Conservation (phyloP, 2,329 filamentous ascomycete genomes). For the Nemania sp. region DNA sequence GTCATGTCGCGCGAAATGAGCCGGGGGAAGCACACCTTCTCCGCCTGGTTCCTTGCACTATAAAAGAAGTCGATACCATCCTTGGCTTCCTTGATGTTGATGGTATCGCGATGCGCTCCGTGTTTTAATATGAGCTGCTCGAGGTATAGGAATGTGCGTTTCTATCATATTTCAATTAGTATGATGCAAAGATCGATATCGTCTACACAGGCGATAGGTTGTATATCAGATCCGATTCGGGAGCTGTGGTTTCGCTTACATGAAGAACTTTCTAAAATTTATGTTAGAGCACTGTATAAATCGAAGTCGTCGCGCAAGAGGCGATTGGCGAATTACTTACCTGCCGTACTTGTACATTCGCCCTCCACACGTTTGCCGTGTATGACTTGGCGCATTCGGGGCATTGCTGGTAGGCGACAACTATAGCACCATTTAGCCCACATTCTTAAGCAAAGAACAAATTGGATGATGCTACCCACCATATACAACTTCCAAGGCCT, state of each 20-base stretch:
- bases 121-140: constrained; percentile 98
- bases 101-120: constrained; percentile 84
- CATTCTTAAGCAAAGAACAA: not conserved
- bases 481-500: constrained; percentile 93
- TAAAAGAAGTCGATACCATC: constrained; percentile 98
- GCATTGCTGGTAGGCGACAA: constrained; percentile 90
- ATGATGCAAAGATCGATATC: not conserved
- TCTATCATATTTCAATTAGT: constrained; percentile 44
- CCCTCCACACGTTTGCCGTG: constrained; percentile 94
- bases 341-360: constrained; percentile 90
- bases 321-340: constrained; percentile 4
- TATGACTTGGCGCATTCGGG: constrained; percentile 94
- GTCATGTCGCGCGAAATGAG: not conserved
- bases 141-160: constrained; percentile 72
- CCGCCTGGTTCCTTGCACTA: constrained; percentile 83
- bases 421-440: constrained; percentile 30
- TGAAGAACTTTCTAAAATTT: constrained; percentile 74
- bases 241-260: constrained; percentile 26
- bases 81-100: constrained; percentile 97
- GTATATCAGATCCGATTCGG: too few species aligned
- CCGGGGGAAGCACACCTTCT: constrained; percentile 52
- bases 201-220: not conserved
- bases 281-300: constrained; percentile 3
- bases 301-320: not conserved
- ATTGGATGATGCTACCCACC: constrained; percentile 6